Conservation (phyloP, 2,329 filamentous ascomycete genomes). For the Trichophyton equinum region DNA sequence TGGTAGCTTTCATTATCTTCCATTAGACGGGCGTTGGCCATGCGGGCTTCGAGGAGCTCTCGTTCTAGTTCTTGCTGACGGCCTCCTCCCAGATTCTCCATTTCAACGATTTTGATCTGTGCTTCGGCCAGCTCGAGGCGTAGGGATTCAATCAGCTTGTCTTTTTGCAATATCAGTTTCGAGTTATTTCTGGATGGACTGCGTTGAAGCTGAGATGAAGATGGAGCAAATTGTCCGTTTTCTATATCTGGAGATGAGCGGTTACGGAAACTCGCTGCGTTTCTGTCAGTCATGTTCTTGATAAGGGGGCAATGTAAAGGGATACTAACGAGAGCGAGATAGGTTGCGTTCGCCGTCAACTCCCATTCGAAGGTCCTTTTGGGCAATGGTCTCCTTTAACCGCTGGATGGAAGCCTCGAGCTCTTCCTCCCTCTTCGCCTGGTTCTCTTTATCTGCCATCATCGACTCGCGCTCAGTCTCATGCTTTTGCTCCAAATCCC, state of each 20-base stretch:
- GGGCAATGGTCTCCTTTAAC: conserved; percentile 76
- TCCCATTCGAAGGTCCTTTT: conserved; percentile 49
- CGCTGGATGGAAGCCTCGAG: conserved; percentile 82
- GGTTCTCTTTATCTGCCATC: conserved; percentile 84
- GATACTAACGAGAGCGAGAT: conserved; percentile 40
- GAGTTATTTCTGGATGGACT: conserved; percentile 85
- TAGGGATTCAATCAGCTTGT: conserved; percentile 87
- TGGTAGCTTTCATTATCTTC: conserved; percentile 99
- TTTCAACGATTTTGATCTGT: conserved; percentile 88
- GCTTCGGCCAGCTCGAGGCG: conserved; percentile 85
- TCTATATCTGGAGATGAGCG: conserved; percentile 53
- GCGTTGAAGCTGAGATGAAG: conserved; percentile 60
- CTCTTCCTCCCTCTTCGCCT: conserved; percentile 72
- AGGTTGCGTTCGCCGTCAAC: conserved; percentile 40
- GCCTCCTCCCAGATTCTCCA: conserved; percentile 83
- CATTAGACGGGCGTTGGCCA: conserved; percentile 92
- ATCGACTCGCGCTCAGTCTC: conserved; percentile 79
- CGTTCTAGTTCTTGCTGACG: conserved; percentile 82
- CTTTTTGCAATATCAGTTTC: conserved; percentile 83
- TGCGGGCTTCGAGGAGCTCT: conserved; percentile 77
- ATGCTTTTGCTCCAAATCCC: conserved; percentile 86
- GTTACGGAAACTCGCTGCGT: conserved; percentile 37
- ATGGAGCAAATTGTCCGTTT: conserved; percentile 69
- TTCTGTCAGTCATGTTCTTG: not conserved
- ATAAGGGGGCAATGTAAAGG: not conserved